phyloP scores from a whole-genome alignment of 2,329 filamentous ascomycete species.

The Davidsoniella eucalypti region DNA sequence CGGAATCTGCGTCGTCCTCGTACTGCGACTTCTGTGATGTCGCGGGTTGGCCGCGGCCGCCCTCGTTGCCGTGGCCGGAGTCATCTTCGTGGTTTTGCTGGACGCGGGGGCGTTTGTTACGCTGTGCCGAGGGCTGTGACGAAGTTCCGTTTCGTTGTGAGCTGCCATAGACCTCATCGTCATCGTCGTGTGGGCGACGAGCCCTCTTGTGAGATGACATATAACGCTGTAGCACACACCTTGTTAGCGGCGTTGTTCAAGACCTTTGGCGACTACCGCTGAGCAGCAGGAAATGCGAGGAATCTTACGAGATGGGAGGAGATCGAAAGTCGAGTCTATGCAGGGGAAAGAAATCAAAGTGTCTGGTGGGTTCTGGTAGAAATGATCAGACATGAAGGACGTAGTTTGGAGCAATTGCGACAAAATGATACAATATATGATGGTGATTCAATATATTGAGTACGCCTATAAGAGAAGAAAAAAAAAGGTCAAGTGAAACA shows the following conservation, averaged over 20 bases:
- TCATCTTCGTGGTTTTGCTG: not conserved
- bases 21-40: not conserved
- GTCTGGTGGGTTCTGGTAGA: too few species aligned
- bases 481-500: too few species aligned
- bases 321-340: too few species aligned
- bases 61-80: not conserved
- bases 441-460: too few species aligned
- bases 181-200: not conserved
- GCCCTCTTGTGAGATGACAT: not conserved
- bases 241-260: too few species aligned
- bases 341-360: too few species aligned
- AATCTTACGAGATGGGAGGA: too few species aligned
- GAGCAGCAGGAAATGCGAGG: too few species aligned
- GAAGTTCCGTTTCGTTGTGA: not conserved
- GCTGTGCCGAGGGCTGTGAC: not conserved
- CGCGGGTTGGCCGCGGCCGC: not conserved
- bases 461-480: too few species aligned
- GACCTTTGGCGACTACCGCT: too few species aligned
- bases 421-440: too few species aligned
- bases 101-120: not conserved
- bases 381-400: not conserved
- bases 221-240: too few species aligned
- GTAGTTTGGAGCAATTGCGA: not conserved
- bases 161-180: conserved; percentile 10
- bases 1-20: conserved; percentile 16